Percentiles rank a stretch among this genome's conserved stretches.
These are phyloP conservation scores for Penicillium sp. DNA, from an alignment of 2,329 filamentous ascomycete species.

Conservation along the genomic window DNA sequence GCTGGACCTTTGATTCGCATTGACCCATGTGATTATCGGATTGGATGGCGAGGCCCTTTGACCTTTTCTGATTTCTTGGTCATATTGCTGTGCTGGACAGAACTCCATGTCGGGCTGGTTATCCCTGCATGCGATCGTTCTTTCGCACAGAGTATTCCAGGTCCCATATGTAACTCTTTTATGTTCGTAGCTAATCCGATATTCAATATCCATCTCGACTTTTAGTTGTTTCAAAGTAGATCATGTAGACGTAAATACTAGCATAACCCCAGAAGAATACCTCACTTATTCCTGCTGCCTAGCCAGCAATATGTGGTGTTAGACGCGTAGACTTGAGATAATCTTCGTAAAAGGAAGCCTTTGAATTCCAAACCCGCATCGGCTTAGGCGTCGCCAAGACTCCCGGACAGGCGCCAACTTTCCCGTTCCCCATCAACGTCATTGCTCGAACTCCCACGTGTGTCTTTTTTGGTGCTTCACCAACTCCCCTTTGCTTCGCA, in stretches of 20 bases:
- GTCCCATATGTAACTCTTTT: neutral
- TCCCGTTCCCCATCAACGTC: slow-evolving; percentile 36
- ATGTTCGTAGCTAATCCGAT: neutral
- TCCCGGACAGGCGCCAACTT: slow-evolving; percentile 34
- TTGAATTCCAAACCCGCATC: slow-evolving; percentile 6
- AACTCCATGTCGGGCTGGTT: neutral
- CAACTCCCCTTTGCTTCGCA: neutral
- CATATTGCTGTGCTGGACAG: neutral
- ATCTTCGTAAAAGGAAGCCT: neutral
- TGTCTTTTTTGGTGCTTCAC: slow-evolving; percentile 6
- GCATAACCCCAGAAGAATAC: neutral
- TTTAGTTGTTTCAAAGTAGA: neutral
- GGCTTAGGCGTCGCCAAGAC: slow-evolving; percentile 34
- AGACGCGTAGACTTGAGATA: neutral
- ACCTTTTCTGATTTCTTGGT: neutral
- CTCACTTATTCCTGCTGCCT: neutral
- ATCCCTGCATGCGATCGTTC: neutral
- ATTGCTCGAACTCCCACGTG: slow-evolving; percentile 27
- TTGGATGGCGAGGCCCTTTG: neutral
- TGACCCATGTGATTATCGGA: neutral
- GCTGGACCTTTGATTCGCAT: neutral
- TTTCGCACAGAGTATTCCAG: neutral
- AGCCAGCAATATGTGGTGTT: neutral
- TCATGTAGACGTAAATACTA: neutral
- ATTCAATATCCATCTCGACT: neutral